Conservation (phyloP, 495 filamentous ascomycete genomes). For the Trichoderma parareesei region DNA sequence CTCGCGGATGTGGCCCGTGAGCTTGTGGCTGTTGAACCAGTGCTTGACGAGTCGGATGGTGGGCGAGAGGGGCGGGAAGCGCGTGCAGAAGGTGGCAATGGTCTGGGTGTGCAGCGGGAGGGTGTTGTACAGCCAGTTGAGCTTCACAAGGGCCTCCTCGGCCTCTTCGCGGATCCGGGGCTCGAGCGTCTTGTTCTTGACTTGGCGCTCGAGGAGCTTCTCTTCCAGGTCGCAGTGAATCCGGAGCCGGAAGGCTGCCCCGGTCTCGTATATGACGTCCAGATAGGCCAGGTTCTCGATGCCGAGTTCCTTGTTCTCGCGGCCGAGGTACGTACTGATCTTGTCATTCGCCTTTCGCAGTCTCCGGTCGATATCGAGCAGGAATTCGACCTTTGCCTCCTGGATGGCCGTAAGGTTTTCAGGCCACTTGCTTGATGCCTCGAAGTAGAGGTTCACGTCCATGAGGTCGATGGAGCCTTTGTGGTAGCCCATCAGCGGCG, state of each 20-base stretch:
- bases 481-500: conserved; percentile 33
- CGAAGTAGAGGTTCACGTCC: conserved; percentile 79
- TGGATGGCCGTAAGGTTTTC: conserved; percentile 86
- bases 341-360: conserved; percentile 47
- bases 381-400: conserved; percentile 85
- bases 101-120: conserved; percentile 72
- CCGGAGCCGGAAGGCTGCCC: conserved; percentile 58
- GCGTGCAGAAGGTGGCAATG: conserved; percentile 67
- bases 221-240: conserved; percentile 81
- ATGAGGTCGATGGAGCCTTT: conserved; percentile 31
- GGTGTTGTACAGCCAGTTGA: conserved; percentile 64
- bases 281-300: conserved; percentile 75
- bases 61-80: conserved; percentile 71
- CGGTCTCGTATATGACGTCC: conserved; percentile 61
- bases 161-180: conserved; percentile 55
- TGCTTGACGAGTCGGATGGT: conserved; percentile 82
- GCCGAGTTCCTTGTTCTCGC: conserved; percentile 63
- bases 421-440: conserved; percentile 89
- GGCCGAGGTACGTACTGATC: conserved; percentile 57
- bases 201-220: conserved; percentile 63
- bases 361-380: conserved; percentile 69
- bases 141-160: conserved; percentile 56
- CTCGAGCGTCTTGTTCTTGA: conserved; percentile 62
- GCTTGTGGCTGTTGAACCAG: conserved; percentile 82
- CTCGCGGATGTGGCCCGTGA: conserved; percentile 63